Evolutionary conservation across 441 rosid species (phyloP).

Genomic region (Iberis amara): DNA sequence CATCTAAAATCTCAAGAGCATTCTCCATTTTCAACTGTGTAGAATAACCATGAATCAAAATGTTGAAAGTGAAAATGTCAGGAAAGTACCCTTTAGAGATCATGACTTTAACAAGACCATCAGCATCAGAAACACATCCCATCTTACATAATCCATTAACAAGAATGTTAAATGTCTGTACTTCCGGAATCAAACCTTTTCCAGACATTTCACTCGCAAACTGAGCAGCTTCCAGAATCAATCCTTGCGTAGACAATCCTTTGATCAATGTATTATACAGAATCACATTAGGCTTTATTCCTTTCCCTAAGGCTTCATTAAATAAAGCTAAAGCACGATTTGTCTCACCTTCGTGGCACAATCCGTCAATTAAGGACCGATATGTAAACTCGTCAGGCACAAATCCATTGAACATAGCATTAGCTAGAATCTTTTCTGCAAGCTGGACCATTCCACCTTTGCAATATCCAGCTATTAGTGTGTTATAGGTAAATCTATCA

Average conservation of each 20-base stretch:
- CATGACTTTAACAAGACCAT: constrained; percentile 55
- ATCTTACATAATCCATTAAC: constrained; percentile 85
- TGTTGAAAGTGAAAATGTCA: constrained; percentile 82
- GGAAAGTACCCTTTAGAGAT: constrained; percentile 67
- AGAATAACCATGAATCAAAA: constrained; percentile 81
- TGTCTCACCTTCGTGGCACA: constrained; percentile 60
- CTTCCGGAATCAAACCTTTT: constrained; percentile 55
- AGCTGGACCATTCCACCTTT: constrained; percentile 54
- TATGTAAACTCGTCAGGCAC: constrained; percentile 76
- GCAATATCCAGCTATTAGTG: constrained; percentile 72
- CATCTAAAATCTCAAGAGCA: constrained; percentile 57
- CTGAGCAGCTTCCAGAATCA: constrained; percentile 66
- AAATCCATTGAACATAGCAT: constrained; percentile 76
- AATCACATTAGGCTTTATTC: constrained; percentile 52
- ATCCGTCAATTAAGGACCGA: constrained; percentile 63
- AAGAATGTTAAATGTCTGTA: constrained; percentile 78
- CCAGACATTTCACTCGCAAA: constrained; percentile 65
- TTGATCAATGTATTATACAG: constrained; percentile 64
- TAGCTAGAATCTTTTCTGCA: constrained; percentile 59
- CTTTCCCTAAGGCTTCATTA: constrained; percentile 51
- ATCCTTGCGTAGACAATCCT: constrained; percentile 75
- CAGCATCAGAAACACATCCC: constrained; percentile 86
- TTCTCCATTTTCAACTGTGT: constrained; percentile 66
- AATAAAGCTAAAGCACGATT: constrained; percentile 68
- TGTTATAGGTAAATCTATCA: constrained; percentile 70